A percentile compares a stretch with the other conserved stretches of the same genome.
These are phyloP conservation scores for Thielaviopsis populi DNA, from an alignment of 2,329 filamentous ascomycete species.

Conservation along the genomic window DNA sequence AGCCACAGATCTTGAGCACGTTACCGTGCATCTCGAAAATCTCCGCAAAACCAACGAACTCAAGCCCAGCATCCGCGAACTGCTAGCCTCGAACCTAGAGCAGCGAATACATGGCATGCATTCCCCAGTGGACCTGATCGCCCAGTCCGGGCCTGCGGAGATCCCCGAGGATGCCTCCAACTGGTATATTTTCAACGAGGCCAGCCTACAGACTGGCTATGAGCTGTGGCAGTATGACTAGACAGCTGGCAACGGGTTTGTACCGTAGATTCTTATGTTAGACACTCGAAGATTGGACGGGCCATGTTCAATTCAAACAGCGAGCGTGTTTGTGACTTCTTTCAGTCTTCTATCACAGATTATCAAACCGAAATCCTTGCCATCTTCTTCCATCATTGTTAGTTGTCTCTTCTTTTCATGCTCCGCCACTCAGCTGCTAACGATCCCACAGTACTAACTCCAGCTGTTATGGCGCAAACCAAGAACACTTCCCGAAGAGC, in stretches of 20 bases:
- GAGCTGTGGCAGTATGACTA: conserved; percentile 16
- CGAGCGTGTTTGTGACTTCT: neutral
- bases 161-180: conserved; percentile 18
- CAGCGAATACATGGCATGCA: conserved; percentile 21
- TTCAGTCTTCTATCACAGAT: neutral
- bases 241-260: neutral
- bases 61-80: conserved; percentile 20
- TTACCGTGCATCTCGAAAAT: conserved; percentile 22
- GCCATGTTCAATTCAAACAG: neutral
- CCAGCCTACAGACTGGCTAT: conserved; percentile 20
- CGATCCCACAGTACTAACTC: conserved; percentile 11
- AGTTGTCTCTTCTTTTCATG: neutral
- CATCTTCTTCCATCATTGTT: neutral
- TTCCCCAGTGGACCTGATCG: conserved; percentile 19
- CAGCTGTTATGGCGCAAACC: conserved; percentile 10
- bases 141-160: conserved; percentile 15
- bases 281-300: neutral
- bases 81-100: conserved; percentile 21
- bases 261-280: too few relatives aligned
- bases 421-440: conserved; percentile 9
- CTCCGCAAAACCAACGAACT: conserved; percentile 22
- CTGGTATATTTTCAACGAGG: conserved; percentile 22
- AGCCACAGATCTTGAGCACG: conserved; percentile 22
- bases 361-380: neutral
- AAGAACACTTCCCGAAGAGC: conserved; percentile 12